phyloP scores from a whole-genome alignment of 768 basidiomycete genomes.

The Phylloporus scabripes region DNA sequence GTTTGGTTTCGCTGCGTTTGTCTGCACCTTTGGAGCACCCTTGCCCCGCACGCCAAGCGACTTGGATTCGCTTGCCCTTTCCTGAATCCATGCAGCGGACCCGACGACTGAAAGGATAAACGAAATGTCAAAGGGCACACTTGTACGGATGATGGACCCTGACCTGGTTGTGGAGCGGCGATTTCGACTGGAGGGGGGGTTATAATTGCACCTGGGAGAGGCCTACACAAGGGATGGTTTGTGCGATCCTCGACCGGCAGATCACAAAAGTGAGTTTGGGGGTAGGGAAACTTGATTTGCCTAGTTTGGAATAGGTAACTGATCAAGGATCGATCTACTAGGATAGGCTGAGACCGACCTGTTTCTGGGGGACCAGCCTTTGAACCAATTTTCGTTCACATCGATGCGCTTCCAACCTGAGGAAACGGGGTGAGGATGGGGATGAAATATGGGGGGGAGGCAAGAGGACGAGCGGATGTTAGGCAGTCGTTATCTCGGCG shows the following conservation, averaged over 20 bases:
- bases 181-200: constrained; percentile 19
- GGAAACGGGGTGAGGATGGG: neutral
- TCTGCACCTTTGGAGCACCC: constrained; percentile 12
- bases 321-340: constrained; percentile 1
- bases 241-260: constrained; percentile 38
- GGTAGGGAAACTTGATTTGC: constrained; percentile 37
- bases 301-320: constrained; percentile 10
- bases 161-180: constrained; percentile 30
- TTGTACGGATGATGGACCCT: neutral
- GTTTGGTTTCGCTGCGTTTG: constrained; percentile 2
- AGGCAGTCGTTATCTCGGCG: neutral
- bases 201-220: constrained; percentile 34
- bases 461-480: neutral
- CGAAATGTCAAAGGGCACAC: constrained; percentile 5
- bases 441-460: neutral
- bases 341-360: constrained; percentile 12
- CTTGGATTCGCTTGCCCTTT: constrained; percentile 13
- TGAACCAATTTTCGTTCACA: constrained; percentile 42
- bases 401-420: constrained; percentile 46
- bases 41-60: constrained; percentile 14
- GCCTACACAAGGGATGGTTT: constrained; percentile 36
- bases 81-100: constrained; percentile 21
- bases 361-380: constrained; percentile 20
- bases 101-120: constrained; percentile 23
- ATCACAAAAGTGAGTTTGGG: constrained; percentile 33